Conservation (phyloP, 768 basidiomycete genomes). For the Mycena venus region DNA sequence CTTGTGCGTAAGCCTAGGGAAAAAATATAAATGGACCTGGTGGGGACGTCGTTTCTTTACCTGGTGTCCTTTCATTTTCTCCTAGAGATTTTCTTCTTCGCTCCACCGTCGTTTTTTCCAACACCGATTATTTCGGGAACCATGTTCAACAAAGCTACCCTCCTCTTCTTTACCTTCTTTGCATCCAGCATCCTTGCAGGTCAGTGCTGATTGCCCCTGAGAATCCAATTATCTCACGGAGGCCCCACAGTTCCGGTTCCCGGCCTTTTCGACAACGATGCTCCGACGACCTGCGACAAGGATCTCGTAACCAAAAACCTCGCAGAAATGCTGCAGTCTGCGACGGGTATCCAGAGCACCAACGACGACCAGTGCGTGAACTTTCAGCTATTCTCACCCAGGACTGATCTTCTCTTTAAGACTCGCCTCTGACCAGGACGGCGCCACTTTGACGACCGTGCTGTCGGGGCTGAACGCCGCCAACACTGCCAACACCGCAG, state of each 20-base stretch:
- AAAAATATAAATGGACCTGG: neutral
- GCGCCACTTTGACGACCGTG: neutral
- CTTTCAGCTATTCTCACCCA: neutral
- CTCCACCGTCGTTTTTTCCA: neutral
- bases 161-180: neutral
- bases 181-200: neutral
- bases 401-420: neutral
- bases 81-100: neutral
- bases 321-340: neutral
- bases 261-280: neutral
- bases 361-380: neutral
- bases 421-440: neutral
- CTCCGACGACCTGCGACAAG: neutral
- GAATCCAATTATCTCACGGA: neutral
- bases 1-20: neutral
- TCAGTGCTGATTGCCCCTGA: neutral
- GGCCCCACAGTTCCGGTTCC: neutral
- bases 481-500: neutral
- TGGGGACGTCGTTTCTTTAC: neutral
- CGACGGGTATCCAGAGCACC: neutral
- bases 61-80: constrained; percentile 2
- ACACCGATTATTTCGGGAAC: neutral
- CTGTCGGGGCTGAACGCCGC: neutral
- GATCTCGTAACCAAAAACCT: neutral
- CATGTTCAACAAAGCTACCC: constrained; percentile 8